These are phyloP conservation scores for Penicillium sp. DNA, from an alignment of 2,329 filamentous ascomycete species.

Conservation along the genomic window DNA sequence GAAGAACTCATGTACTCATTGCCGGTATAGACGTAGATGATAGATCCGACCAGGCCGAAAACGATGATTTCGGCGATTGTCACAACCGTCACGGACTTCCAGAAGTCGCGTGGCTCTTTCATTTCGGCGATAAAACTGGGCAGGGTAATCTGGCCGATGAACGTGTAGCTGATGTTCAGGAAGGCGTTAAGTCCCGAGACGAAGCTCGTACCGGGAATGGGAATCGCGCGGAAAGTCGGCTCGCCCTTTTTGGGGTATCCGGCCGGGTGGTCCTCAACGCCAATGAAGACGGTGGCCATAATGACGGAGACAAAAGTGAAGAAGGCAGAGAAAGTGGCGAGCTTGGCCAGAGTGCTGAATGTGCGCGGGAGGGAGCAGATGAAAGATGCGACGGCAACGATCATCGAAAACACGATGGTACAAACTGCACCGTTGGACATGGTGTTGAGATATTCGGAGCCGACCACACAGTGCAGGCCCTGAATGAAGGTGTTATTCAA, in stretches of 20 bases:
- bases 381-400: slow-evolving; percentile 71
- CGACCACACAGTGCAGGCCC: slow-evolving; percentile 76
- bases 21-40: slow-evolving; percentile 83
- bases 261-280: slow-evolving; percentile 67
- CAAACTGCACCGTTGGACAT: slow-evolving; percentile 69
- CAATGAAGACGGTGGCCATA: slow-evolving; percentile 76
- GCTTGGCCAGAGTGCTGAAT: slow-evolving; percentile 70
- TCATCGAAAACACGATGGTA: slow-evolving; percentile 72
- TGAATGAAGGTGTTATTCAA: slow-evolving; percentile 92
- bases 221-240: slow-evolving; percentile 63
- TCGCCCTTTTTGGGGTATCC: slow-evolving; percentile 59
- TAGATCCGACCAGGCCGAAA: slow-evolving; percentile 73
- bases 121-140: slow-evolving; percentile 96
- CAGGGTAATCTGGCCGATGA: slow-evolving; percentile 90
- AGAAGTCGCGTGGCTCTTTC: slow-evolving; percentile 74
- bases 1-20: slow-evolving; percentile 76
- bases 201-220: slow-evolving; percentile 67
- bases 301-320: slow-evolving; percentile 90
- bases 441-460: slow-evolving; percentile 83
- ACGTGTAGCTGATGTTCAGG: slow-evolving; percentile 92
- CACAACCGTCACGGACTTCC: slow-evolving; percentile 85
- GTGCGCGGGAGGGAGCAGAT: slow-evolving; percentile 77
- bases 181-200: slow-evolving; percentile 80
- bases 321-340: slow-evolving; percentile 72
- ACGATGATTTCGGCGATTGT: slow-evolving; percentile 83